Evolutionary conservation across 345 rosid genomes (phyloP), one percentile per base, ranked within the genome.

Genomic region (Clausena lansium): DNA sequence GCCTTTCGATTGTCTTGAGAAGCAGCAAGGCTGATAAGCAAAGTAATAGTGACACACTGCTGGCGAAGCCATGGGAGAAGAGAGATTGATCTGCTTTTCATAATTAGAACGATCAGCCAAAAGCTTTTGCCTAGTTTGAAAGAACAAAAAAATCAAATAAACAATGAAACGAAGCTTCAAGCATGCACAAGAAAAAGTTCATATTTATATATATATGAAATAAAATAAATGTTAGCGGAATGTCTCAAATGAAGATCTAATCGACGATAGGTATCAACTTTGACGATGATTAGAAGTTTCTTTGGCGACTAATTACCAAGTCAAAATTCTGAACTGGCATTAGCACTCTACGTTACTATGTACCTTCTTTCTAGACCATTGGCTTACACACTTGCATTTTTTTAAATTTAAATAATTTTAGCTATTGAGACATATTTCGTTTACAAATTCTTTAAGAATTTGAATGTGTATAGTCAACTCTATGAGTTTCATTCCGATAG

Each of bases 1-100:
- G 70, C 85, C 85, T 76, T 63, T 68, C 73, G 74, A 35, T 73
- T 25, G 3, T 79, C 85, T 41, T 74, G 77, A 54, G 85, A 76
- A 14, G 73, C 41, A 32, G n/a, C 9, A 77, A 63, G 25, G 71
- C 71, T 47, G 59, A 75, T n/a, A 36, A 71, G 68, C 65, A 60
- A 13, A 17, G 61, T 9, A 8, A 22, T 33, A 25, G 58, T 36
- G 55, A 83, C 15, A n/a, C 73, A 7, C 54, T 58, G 19, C 14
- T 27, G 36, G 14, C 77, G 25, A 54, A 74, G 76, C 81, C 84
- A 74, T 38, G 66, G 1, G 19, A 74, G 14, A 66, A 39, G 20
- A 32, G 75, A 72, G 28, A 35, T 33, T 7, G 20, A 50, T 50
- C n/a, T 62, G 68, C 6, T 25, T 32, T 55, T 73, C 81, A 79